A percentile compares a stretch with the other conserved stretches of the same genome.
phyloP scores from a whole-genome alignment of 768 basidiomycete genomes.

The Leucocoprinus sp. region DNA sequence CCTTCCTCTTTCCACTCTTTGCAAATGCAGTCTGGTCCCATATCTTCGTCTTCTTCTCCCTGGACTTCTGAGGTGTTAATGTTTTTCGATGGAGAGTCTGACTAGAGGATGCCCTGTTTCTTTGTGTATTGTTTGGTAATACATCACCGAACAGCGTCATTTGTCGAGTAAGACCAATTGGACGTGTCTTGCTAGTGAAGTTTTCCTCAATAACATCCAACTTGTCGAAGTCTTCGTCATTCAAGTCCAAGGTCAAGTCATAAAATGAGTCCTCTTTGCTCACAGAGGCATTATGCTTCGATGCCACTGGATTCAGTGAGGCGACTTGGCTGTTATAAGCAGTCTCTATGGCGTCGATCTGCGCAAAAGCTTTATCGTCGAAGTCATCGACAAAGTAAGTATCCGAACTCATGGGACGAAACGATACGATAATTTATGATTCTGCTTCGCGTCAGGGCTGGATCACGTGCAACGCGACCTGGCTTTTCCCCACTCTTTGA shows the following conservation, averaged over 20 bases:
- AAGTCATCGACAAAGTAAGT: conserved; percentile 63
- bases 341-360: conserved; percentile 69
- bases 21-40: conserved; percentile 93
- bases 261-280: conserved; percentile 36
- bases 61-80: conserved; percentile 36
- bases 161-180: conserved; percentile 44
- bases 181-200: conserved; percentile 31
- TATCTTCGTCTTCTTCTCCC: conserved; percentile 60
- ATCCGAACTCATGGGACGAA: conserved; percentile 73
- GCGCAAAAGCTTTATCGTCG: conserved; percentile 47
- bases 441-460: conserved; percentile 17
- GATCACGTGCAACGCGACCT: conserved; percentile 19
- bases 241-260: conserved; percentile 49
- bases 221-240: conserved; percentile 44
- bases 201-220: conserved; percentile 46
- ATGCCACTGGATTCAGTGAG: conserved; percentile 14
- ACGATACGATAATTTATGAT: no score
- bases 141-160: conserved; percentile 64
- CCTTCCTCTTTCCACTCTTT: conserved; percentile 61
- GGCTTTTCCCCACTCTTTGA: background rate
- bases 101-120: conserved; percentile 27
- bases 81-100: conserved; percentile 31
- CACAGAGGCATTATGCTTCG: conserved; percentile 7
- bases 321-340: conserved; percentile 26
- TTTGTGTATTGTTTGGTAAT: conserved; percentile 25